phyloP scores from a whole-genome alignment of 2,329 filamentous ascomycete species.

The Penicillium palitans region DNA sequence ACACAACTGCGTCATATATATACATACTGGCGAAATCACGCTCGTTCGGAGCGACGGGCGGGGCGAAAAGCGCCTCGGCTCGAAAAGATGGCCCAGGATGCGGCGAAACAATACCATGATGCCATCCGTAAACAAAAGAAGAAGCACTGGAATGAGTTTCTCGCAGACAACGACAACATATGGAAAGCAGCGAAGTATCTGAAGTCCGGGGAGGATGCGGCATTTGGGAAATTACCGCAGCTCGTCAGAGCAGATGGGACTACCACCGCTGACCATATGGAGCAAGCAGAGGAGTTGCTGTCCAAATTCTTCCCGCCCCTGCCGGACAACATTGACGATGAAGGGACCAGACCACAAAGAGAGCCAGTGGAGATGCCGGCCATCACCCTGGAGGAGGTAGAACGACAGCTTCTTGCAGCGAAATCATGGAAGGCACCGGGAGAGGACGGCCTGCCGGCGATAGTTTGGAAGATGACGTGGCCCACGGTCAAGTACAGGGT shows the following conservation, averaged over 20 bases:
- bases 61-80: slow-evolving; percentile 23
- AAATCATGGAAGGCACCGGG: slow-evolving; percentile 5
- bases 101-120: slow-evolving; percentile 22
- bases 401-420: slow-evolving; percentile 11
- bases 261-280: slow-evolving; percentile 13
- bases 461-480: slow-evolving; percentile 28
- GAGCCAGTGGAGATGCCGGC: slow-evolving; percentile 12
- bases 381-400: slow-evolving; percentile 23
- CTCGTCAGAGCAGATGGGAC: slow-evolving; percentile 19
- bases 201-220: slow-evolving; percentile 19
- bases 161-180: slow-evolving; percentile 28
- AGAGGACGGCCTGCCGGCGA: slow-evolving; percentile 19
- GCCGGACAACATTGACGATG: slow-evolving; percentile 16
- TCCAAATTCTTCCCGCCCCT: slow-evolving; percentile 19
- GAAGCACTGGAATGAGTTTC: slow-evolving; percentile 29
- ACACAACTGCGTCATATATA: slow-evolving; percentile 20
- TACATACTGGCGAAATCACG: slow-evolving; percentile 16
- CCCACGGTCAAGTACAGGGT: slow-evolving; percentile 24
- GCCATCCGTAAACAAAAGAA: slow-evolving; percentile 27
- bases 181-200: slow-evolving; percentile 30
- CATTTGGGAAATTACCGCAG: slow-evolving; percentile 19
- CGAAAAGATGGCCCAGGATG: slow-evolving; percentile 24
- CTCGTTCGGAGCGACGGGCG: slow-evolving; percentile 13
- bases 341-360: slow-evolving; percentile 17
- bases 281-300: not conserved